Evolutionary conservation across 371 early-diverging fungal genomes (phyloP).

Genomic region (Catenaria anguillulae): DNA sequence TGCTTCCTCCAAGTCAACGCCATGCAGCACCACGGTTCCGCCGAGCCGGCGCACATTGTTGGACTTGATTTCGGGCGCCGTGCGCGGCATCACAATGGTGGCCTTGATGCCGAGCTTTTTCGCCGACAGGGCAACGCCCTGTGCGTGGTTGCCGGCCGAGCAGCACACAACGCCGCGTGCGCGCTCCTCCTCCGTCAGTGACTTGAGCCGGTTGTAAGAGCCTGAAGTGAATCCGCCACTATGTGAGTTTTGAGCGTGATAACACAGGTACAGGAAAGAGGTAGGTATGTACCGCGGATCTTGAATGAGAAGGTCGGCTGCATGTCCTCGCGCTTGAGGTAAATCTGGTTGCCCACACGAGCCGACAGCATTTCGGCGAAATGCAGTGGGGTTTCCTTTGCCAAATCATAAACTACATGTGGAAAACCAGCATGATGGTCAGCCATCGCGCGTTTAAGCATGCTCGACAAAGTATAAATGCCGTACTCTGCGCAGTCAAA

Average conservation of each 20-base stretch:
- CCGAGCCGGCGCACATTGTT: conserved; percentile 81
- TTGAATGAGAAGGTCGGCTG: conserved; percentile 91
- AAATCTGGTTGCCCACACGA: conserved; percentile 49
- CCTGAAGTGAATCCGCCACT: no score
- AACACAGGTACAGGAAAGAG: no score
- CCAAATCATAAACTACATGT: conserved; percentile 62
- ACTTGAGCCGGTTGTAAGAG: conserved; percentile 79
- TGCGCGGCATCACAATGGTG: conserved; percentile 88
- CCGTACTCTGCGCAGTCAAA: conserved; percentile 8
- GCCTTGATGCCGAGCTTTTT: conserved; percentile 77
- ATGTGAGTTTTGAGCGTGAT: no score
- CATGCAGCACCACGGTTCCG: conserved; percentile 68
- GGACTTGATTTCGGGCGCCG: conserved; percentile 59
- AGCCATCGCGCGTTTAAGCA: no score
- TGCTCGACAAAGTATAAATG: no score
- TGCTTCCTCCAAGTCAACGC: conserved; percentile 86
- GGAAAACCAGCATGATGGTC: neutral
- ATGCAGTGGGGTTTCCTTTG: conserved; percentile 77
- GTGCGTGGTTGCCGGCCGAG: conserved; percentile 93
- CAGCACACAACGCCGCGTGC: conserved; percentile 81
- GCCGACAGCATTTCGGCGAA: conserved; percentile 61
- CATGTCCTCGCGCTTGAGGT: conserved; percentile 86
- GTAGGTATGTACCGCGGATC: conserved; percentile 41
- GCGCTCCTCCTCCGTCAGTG: conserved; percentile 60
- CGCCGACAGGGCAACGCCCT: conserved; percentile 82